Conservation (phyloP, 2,329 filamentous ascomycete genomes). For the Graphilbum ipis-grandicollis region DNA sequence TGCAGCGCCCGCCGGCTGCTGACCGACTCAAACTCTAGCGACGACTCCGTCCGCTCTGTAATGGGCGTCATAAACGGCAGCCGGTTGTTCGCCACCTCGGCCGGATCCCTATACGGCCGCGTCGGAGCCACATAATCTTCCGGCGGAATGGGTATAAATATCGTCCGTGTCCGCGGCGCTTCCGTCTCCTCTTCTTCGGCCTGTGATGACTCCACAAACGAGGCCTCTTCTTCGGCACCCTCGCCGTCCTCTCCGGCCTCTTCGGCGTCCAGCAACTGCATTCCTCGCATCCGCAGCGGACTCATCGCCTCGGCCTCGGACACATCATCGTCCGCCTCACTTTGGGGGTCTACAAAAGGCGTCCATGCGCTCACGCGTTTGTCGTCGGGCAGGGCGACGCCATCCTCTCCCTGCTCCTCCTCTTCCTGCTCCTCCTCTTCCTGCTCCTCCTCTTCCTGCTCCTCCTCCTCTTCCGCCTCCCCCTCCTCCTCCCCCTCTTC, state of each 20-base stretch:
- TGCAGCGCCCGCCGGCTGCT: constrained; percentile 37
- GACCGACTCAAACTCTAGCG: constrained; percentile 49
- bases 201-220: neutral
- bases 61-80: constrained; percentile 98
- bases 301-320: constrained; percentile 16
- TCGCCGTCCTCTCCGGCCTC: neutral
- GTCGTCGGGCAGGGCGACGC: too few species aligned
- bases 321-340: constrained; percentile 8
- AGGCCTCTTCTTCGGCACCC: neutral
- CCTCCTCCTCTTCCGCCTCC: constrained; percentile 30
- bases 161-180: constrained; percentile 25
- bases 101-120: constrained; percentile 65
- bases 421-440: constrained; percentile 27
- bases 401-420: constrained; percentile 24
- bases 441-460: constrained; percentile 25
- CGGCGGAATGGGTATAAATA: constrained; percentile 66
- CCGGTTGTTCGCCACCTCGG: constrained; percentile 69
- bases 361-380: neutral
- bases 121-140: constrained; percentile 73
- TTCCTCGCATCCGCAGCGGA: constrained; percentile 4
- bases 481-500: constrained; percentile 70
- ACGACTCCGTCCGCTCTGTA: constrained; percentile 85
- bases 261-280: neutral
- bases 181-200: neutral
- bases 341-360: neutral